Conservation (phyloP, 345 rosid species). For the Brassica juncea region DNA sequence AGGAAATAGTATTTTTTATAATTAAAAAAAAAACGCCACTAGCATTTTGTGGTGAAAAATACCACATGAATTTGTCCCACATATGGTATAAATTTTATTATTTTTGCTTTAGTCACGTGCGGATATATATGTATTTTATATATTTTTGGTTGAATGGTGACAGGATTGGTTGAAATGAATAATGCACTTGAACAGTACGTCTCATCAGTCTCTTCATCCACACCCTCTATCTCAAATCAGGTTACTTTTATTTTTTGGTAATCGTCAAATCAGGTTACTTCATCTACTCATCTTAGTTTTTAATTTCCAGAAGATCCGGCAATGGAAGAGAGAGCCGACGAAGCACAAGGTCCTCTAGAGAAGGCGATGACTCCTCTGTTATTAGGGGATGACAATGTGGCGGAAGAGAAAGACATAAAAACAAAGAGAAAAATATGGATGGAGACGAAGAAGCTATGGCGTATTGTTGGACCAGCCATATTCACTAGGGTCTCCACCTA, state of each 20-base stretch:
- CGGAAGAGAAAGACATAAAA: neutral
- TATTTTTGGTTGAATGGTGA: neutral
- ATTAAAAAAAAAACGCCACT: too few species aligned
- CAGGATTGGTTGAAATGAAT: neutral
- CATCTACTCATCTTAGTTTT: neutral
- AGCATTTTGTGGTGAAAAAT: neutral
- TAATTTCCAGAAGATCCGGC: neutral
- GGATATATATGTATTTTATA: too few species aligned
- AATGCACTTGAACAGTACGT: neutral
- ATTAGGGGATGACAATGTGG: neutral
- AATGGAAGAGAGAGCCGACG: slow-evolving; percentile 9
- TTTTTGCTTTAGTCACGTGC: too few species aligned
- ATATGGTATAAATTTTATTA: neutral
- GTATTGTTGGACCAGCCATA: slow-evolving; percentile 60
- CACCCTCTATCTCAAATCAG: neutral
- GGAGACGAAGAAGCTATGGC: slow-evolving; percentile 60
- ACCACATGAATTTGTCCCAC: neutral
- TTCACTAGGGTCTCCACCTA: slow-evolving; percentile 48
- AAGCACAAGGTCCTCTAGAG: neutral
- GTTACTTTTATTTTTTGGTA: neutral
- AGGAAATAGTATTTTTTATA: too few species aligned
- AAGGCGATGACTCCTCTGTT: slow-evolving; percentile 11
- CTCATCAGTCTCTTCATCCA: neutral
- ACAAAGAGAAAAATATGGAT: slow-evolving; percentile 35
- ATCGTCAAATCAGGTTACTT: neutral